Base-by-base conservation (phyloP, 805 yeast genomes). In the Ogataea thermomethanolica region DNA sequence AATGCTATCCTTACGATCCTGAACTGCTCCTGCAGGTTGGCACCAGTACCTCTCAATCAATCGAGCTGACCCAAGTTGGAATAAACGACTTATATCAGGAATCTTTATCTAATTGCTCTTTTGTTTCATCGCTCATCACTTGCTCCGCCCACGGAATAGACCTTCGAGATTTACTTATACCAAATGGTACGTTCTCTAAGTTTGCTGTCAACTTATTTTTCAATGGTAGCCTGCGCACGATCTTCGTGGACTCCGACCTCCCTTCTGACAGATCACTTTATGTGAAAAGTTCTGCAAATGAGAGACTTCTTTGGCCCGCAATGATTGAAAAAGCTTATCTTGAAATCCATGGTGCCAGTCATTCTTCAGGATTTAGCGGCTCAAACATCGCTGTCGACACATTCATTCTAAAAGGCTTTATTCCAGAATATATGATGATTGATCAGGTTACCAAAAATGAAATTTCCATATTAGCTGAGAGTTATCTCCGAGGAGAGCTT, bases 261-360 rank as follows among this genome's bases (percentile, higher is more conserved):
- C 11, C 37, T 25, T 7, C 38, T 48, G 21, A 46, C 46, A 13
- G 39, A 57, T 5, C 38, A 26, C 25, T 40, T 23, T 61, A 62
- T 21, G 68, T 73, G 8, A 56, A 60, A 14, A 73, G 78, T 4
- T 42, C 49, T 4, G 39, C 64, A 2, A 60, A 67, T 41, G 55
- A 50, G 3, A 25, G 46, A 1, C 48, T 76, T 3, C 49, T 58
- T 5, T 81, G 88, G 84, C 90, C 90, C 0, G 83, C 86, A 0
- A 49, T 86, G n/a, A 48, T 85, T 1, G 96, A 89, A 58, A 80
- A 84, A 51, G 93, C 95, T 0, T 84, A 77, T 53, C 63, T 88
- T 43, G 76, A 76, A 50, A 56, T 82, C 0, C 17, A 53, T 15
- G 50, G 49, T 59, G 70, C 61, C 1, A 62, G 66, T 2, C 44